Evolutionary conservation across 2,329 filamentous ascomycete species (phyloP), one percentile per base, ranked within the genome.

Genomic region (Diaporthe sp.): DNA sequence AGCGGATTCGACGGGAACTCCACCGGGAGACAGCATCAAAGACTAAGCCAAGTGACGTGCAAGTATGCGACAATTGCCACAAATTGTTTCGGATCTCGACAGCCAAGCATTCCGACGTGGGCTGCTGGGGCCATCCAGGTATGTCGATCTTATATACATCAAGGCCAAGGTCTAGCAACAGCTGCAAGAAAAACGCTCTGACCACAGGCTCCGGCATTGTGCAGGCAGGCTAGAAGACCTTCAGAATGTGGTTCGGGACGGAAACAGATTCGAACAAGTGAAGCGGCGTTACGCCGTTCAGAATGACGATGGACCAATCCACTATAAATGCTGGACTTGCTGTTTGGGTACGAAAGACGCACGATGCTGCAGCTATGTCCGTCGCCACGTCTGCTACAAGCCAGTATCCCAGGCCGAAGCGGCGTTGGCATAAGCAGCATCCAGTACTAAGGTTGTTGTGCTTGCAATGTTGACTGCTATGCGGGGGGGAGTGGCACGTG

Each of bases 21-120:
- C 34, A 34, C 34, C 34, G 34, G 8, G 34, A 34, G 34, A 34
- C 34, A 34, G 34, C 34, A 34, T 2, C 34, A 28, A 4, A 69
- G 65, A 17, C 22, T 42, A 44, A 22, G 7, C 12, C 19, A 10
- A 71, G 42, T 17, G 39, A 58, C 17, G 10, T 59, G 10, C 58
- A 51, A 19, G 53, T 61, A 51, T 72, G 69, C 55, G 34, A 25
- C 12, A 72, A 72, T 39, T 72, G 69, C 22, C 22, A 49, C 42
- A 0, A 3, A 1, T n/a, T 59, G 28, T 72, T 61, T 28, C 57
- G 69, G 42, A 2, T 39, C 22, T 59, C 57, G 12, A 59, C n/a
- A 34, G 2, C n/a, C 19, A 15, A 28, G 28, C 17, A 44, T 10
- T 9, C 3, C 12, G 28, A 17, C 25, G 34, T 9, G 12, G 15